Base-by-base conservation (phyloP, 2,329 filamentous ascomycete genomes). In the Penicillium fuscoglaucum region DNA sequence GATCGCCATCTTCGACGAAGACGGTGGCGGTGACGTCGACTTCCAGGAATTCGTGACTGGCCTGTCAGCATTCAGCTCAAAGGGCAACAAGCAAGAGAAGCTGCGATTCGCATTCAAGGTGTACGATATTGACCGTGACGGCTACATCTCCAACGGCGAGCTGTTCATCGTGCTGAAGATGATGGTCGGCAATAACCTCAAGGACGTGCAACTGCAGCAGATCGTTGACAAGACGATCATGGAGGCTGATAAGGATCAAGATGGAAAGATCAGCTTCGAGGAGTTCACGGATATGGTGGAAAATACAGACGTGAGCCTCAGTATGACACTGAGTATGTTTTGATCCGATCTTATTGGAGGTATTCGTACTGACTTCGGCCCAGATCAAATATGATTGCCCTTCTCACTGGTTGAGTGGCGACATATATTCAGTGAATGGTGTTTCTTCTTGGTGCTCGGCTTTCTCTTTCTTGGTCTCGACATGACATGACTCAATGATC, bases 221-320 rank as follows among this genome's bases (percentile, higher is more conserved):
- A 99, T 99, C 75, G 95, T 99, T 68, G 95, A 99, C 82, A 99
- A 99, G 87, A 99, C 95, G 60, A 98, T 99, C 76, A 98, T 98
- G 95, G 95, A 99, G 81, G 95, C 95, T 49, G 95, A 99, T 78
- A 84, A 93, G 68, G 95, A 99, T 78, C 87, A 88, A 61, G 95
- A 99, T 76, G 95, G 95, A 71, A 96, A 96, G 84, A 98, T 99
- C 76, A 96, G 91, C 82, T 99, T 99, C 71, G 92, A 98, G 79
- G 95, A 99, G 83, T 99, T 99, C 75, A 93, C 88, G 61, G 91
- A 95, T 81, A 98, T 99, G 93, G 95, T 99, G 52, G 93, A 97
- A 84, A 96, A 90, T 75, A 98, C 93, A 28, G 86, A 88, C 74
- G 82, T 88, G 47, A 84, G 81, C 60, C 82, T 87, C 81, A 88